These are phyloP conservation scores for Globisporangium parvum DNA, from an alignment of 352 stramenopile species.

Conservation along the genomic window DNA sequence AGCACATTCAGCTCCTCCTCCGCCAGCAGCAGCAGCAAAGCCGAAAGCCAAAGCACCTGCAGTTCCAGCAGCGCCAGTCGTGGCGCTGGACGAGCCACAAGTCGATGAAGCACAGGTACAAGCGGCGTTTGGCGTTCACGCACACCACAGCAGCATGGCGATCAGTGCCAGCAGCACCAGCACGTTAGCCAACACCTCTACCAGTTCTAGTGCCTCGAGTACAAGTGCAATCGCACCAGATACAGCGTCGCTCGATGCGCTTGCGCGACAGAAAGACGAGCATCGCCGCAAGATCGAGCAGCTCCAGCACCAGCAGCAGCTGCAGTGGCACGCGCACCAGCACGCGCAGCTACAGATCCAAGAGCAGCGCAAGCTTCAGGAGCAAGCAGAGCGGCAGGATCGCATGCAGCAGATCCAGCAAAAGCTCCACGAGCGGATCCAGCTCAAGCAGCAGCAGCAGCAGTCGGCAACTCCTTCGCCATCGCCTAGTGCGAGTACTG, in stretches of 20 bases:
- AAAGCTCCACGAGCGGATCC: conserved; percentile 29
- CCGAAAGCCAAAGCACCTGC: background rate
- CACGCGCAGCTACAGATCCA: conserved; percentile 15
- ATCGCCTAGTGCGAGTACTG: background rate
- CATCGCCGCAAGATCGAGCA: conserved; percentile 30
- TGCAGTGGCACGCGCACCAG: conserved; percentile 5
- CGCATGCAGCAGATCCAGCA: conserved; percentile 41
- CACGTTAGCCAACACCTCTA: background rate
- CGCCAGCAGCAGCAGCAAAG: background rate
- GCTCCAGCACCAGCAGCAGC: conserved; percentile 11
- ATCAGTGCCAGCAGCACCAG: background rate
- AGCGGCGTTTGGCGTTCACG: conserved; percentile 2
- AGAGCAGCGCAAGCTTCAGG: conserved; percentile 10
- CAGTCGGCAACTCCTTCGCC: background rate
- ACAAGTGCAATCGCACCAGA: background rate
- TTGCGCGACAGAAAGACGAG: conserved; percentile 32
- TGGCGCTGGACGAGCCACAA: background rate
- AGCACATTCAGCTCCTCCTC: background rate
- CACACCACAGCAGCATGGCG: conserved; percentile 1
- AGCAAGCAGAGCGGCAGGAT: conserved; percentile 10
- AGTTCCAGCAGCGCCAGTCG: background rate
- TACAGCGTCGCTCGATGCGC: conserved; percentile 18
- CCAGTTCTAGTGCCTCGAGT: background rate
- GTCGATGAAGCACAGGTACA: conserved; percentile 1
- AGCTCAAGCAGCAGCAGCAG: conserved; percentile 15